Evolutionary conservation across 2,329 filamentous ascomycete genomes (phyloP), one percentile per base, ranked within the genome.

Genomic region (Fusarium solani-melongenae): DNA sequence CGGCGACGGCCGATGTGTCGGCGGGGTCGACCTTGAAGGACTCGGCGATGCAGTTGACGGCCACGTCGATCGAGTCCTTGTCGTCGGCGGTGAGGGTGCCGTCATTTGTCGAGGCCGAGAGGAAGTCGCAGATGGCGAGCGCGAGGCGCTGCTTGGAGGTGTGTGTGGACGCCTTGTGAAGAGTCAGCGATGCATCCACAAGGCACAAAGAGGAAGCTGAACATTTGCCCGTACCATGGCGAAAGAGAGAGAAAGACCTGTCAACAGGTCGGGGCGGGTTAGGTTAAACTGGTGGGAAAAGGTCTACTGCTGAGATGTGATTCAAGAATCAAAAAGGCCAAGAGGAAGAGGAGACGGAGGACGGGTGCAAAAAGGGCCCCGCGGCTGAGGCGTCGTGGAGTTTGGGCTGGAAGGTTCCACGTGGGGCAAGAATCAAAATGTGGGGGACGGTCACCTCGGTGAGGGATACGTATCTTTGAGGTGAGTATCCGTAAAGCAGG

Each of bases 71-170:
- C 73, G 93, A 96, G 81, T 99, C 96, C 77, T 92, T 91, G 83
- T 99, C 96, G 78, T 98, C 96, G 78, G 92, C 86, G 62, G 92
- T 89, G 67, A 99, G 90, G 51, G 95, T 97, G 79, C 96, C 96
- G 82, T 99, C 96, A 72, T 91, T 92, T 77, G 94, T 87, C 53
- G 95, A 97, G 68, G 90, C 92, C 78, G 90, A 90, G 70, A 99
- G 92, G 87, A 98, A 99, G 86, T 98, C 94, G 87, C 97, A 94
- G 83, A 99, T 96, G 78, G 96, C 94, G 82, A 99, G 94, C 83
- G 96, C 96, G 74, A 99, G 93, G 86, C 95, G 94, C 90, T 99
- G 90, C 83, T 90, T 90, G 67, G 88, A 86, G 62, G 86, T 85
- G 49, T 86, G 78, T 64, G 78, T 83, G 69, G 85, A 71, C 55